Conservation (phyloP, 2,329 filamentous ascomycete species). For the Fusarium phyllophilum region DNA sequence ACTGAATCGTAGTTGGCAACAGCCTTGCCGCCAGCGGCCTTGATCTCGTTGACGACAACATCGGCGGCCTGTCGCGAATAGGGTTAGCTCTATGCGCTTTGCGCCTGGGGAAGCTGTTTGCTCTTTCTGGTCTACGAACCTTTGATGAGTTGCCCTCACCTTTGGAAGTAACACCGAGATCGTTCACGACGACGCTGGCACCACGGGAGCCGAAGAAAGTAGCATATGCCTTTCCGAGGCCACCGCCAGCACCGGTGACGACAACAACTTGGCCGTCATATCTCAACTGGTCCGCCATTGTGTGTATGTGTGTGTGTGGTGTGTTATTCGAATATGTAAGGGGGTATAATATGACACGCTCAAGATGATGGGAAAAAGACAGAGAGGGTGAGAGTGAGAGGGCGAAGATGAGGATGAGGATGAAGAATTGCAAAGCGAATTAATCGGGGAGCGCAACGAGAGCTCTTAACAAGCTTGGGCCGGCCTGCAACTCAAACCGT, state of each 20-base stretch:
- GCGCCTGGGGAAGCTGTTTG: neutral
- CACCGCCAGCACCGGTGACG: constrained; percentile 83
- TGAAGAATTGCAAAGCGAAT: constrained; percentile 5
- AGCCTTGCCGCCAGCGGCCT: constrained; percentile 89
- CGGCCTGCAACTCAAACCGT: constrained; percentile 32
- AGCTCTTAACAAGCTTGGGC: constrained; percentile 44
- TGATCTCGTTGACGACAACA: constrained; percentile 85
- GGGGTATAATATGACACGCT: constrained; percentile 33
- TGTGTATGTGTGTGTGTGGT: constrained; percentile 35
- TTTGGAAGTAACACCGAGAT: constrained; percentile 91
- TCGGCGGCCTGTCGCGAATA: constrained; percentile 74
- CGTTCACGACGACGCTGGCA: constrained; percentile 95
- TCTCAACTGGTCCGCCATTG: constrained; percentile 75
- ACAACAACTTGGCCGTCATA: constrained; percentile 88
- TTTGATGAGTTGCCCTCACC: constrained; percentile 89
- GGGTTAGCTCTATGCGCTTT: constrained; percentile 37
- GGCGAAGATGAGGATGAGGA: neutral
- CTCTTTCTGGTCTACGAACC: constrained; percentile 60
- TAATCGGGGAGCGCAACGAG: constrained; percentile 24
- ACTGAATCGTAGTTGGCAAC: constrained; percentile 98
- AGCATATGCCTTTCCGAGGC: constrained; percentile 83
- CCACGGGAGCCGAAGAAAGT: constrained; percentile 92
- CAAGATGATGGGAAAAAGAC: constrained; percentile 20
- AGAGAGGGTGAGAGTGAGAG: neutral
- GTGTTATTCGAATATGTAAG: constrained; percentile 2